A percentile compares a stretch with the other conserved stretches of the same genome.
phyloP scores from a whole-genome alignment of 257 asterid genomes.

The Ballota nigra region DNA sequence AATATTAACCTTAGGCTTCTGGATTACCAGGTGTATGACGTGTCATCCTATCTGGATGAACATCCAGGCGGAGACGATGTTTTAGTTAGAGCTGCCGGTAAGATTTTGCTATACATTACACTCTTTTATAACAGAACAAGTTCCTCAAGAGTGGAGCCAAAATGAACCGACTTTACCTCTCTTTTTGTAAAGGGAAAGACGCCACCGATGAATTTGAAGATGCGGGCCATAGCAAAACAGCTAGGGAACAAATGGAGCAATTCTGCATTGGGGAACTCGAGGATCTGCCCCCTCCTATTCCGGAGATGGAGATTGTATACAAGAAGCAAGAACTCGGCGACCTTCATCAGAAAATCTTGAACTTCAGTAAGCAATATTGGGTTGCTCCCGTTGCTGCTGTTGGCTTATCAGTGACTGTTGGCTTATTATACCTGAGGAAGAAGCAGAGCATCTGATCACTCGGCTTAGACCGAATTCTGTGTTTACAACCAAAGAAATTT shows the following conservation, averaged over 20 bases:
- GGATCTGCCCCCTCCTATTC: slow-evolving; percentile 44
- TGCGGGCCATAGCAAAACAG: slow-evolving; percentile 87
- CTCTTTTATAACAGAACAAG: background rate
- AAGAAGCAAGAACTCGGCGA: slow-evolving; percentile 32
- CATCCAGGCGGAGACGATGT: slow-evolving; percentile 99
- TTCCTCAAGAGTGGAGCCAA: background rate
- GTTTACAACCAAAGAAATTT: slow-evolving; percentile 11
- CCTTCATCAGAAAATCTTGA: slow-evolving; percentile 36
- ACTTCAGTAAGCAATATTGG: slow-evolving; percentile 68
- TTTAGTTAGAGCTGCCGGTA: slow-evolving; percentile 64
- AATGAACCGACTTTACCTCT: slow-evolving; percentile 4
- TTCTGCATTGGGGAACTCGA: slow-evolving; percentile 90
- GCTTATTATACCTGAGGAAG: slow-evolving; percentile 54
- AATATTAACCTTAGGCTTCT: slow-evolving; percentile 15
- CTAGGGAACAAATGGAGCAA: slow-evolving; percentile 72
- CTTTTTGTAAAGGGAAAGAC: slow-evolving; percentile 57
- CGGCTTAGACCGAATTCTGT: slow-evolving; percentile 1
- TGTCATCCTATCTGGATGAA: slow-evolving; percentile 78
- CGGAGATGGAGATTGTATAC: slow-evolving; percentile 48
- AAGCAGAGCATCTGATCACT: slow-evolving; percentile 37
- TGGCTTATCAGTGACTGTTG: slow-evolving; percentile 54
- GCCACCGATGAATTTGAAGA: slow-evolving; percentile 96
- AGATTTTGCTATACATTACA: slow-evolving; percentile 9
- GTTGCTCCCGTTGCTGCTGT: slow-evolving; percentile 50
- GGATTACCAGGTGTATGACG: slow-evolving; percentile 78